A percentile compares a stretch with the other conserved stretches of the same genome.
These are phyloP conservation scores for Torulaspora pretoriensis DNA, from an alignment of 1,139 yeast genomes.

Conservation along the genomic window DNA sequence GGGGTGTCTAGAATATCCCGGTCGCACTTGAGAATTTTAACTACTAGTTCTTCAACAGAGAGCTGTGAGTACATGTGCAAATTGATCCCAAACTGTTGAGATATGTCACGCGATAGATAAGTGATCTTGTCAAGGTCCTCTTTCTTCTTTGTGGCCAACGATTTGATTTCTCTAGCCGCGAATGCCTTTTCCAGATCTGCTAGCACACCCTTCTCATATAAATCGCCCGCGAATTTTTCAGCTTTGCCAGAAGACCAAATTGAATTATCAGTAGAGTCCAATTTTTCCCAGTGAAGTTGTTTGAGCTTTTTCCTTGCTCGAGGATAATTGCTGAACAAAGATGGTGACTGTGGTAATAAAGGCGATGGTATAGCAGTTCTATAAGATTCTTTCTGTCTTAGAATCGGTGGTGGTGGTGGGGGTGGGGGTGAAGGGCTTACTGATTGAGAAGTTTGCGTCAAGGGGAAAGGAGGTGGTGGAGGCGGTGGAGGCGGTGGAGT, in stretches of 20 bases:
- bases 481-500: slow-evolving; percentile 34
- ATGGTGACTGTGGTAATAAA: slow-evolving; percentile 38
- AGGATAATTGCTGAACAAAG: slow-evolving; percentile 58
- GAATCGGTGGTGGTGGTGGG: slow-evolving; percentile 35
- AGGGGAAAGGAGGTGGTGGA: slow-evolving; percentile 39
- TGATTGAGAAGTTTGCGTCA: slow-evolving; percentile 30
- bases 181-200: slow-evolving; percentile 71
- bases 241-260: slow-evolving; percentile 58
- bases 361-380: slow-evolving; percentile 38
- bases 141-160: slow-evolving; percentile 42
- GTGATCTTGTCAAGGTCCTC: slow-evolving; percentile 50
- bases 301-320: slow-evolving; percentile 75
- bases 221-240: slow-evolving; percentile 53
- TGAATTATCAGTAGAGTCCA: slow-evolving; percentile 59
- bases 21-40: slow-evolving; percentile 61
- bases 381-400: slow-evolving; percentile 23
- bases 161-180: slow-evolving; percentile 73
- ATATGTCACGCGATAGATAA: slow-evolving; percentile 63
- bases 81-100: slow-evolving; percentile 77
- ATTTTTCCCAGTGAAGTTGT: slow-evolving; percentile 81
- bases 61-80: slow-evolving; percentile 56
- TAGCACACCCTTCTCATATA: slow-evolving; percentile 65
- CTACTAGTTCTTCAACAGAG: slow-evolving; percentile 54
- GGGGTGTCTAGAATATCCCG: slow-evolving; percentile 49
- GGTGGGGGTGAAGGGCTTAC: slow-evolving; percentile 41